Conservation (phyloP, 2,329 filamentous ascomycete genomes). For the Clonostachys byssicola region DNA sequence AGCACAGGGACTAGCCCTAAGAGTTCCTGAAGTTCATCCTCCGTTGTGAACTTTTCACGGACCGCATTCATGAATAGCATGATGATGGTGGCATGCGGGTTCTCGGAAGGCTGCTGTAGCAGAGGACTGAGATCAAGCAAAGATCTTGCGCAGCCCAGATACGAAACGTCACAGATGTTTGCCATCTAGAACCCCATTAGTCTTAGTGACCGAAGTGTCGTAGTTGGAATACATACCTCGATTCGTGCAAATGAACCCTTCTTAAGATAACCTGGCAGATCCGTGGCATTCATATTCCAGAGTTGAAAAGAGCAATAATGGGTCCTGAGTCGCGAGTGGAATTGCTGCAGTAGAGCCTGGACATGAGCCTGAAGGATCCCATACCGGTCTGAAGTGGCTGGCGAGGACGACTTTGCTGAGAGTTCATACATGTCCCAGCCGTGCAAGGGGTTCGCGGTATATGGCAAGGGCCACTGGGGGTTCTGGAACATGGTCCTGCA, state of each 20-base stretch:
- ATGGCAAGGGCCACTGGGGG: background rate
- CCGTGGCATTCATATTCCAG: background rate
- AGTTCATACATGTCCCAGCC: constrained; percentile 27
- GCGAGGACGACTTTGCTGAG: background rate
- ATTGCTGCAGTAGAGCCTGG: background rate
- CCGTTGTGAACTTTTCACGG: constrained; percentile 5
- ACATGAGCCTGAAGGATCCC: background rate
- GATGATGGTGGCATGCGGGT: constrained; percentile 32
- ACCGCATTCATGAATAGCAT: constrained; percentile 33
- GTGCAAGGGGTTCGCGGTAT: background rate
- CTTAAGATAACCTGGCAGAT: background rate
- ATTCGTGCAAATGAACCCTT: background rate
- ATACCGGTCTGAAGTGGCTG: background rate
- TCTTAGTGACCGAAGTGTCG: background rate
- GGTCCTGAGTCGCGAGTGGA: background rate
- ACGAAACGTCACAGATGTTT: background rate
- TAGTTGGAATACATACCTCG: background rate
- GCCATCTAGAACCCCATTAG: background rate
- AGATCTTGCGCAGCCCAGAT: constrained; percentile 4
- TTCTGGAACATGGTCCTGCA: background rate
- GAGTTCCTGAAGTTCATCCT: background rate
- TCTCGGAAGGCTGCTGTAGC: constrained; percentile 14
- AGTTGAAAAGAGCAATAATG: background rate
- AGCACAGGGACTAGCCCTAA: background rate
- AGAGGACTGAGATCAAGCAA: background rate